phyloP scores from a whole-genome alignment of 1,284 basidiomycete species.

The Microbotryomycetes sp. region DNA sequence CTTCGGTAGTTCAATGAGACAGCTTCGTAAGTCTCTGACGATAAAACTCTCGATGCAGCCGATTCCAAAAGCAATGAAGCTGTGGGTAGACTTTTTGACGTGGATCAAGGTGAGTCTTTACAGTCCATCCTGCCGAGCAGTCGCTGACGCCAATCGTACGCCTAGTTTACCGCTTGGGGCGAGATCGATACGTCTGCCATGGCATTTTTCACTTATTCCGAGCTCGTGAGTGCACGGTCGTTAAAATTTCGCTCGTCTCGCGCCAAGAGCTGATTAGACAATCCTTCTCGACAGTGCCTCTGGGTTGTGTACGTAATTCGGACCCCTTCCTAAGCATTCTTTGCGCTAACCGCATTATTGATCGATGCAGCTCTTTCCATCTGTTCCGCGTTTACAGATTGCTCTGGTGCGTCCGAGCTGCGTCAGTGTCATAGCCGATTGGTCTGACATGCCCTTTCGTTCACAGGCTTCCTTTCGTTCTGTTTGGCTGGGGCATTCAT shows the following conservation, averaged over 20 bases:
- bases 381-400: slow-evolving; percentile 19
- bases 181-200: not conserved
- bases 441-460: not conserved
- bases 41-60: slow-evolving; percentile 46
- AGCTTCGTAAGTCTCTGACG: not conserved
- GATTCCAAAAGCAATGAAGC: slow-evolving; percentile 53
- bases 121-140: not conserved
- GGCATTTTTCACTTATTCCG: slow-evolving; percentile 15
- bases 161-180: slow-evolving; percentile 9
- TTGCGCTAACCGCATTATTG: not conserved
- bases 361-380: slow-evolving; percentile 6
- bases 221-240: not conserved
- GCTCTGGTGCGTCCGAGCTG: slow-evolving; percentile 16
- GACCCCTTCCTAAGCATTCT: too few relatives aligned
- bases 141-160: not conserved
- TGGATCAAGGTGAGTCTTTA: slow-evolving; percentile 48
- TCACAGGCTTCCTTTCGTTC: slow-evolving; percentile 17
- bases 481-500: slow-evolving; percentile 24
- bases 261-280: too few relatives aligned
- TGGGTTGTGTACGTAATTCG: slow-evolving; percentile 14
- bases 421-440: not conserved
- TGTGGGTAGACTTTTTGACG: slow-evolving; percentile 59
- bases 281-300: not conserved
- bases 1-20: not conserved
- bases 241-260: too few relatives aligned